phyloP scores from a whole-genome alignment of 2,329 filamentous ascomycete genomes.

The Cryphonectria japonica region DNA sequence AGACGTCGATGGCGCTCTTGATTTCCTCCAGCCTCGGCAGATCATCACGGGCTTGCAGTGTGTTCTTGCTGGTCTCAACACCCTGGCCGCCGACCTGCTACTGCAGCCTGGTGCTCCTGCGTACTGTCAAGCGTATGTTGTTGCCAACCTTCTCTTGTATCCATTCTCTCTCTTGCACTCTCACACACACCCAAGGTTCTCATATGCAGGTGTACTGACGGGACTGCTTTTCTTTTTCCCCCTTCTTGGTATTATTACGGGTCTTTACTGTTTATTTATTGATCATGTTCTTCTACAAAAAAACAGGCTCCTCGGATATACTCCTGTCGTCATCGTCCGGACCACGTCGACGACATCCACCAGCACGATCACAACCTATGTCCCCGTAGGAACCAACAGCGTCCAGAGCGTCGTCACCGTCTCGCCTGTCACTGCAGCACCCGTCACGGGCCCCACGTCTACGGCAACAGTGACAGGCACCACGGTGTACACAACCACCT shows the following conservation, averaged over 20 bases:
- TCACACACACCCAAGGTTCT: not conserved
- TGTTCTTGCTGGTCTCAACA: not conserved
- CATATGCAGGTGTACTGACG: not conserved
- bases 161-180: too few species aligned
- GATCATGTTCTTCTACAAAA: not conserved
- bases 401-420: not conserved
- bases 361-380: not conserved
- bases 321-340: not conserved
- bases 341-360: not conserved
- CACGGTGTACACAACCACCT: constrained; percentile 2
- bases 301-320: not conserved
- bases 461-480: not conserved
- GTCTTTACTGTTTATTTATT: too few species aligned
- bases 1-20: not conserved
- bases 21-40: not conserved
- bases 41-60: constrained; percentile 3
- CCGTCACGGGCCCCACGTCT: not conserved
- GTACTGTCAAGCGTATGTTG: constrained; percentile 1
- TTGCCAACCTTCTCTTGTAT: not conserved
- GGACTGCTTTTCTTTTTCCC: not conserved
- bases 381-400: not conserved
- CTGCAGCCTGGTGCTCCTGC: not conserved
- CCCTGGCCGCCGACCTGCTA: not conserved
- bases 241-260: not conserved
- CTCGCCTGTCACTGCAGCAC: not conserved